These are phyloP conservation scores for Cladosporium halotolerans DNA, from an alignment of 2,329 filamentous ascomycete species.

Conservation along the genomic window DNA sequence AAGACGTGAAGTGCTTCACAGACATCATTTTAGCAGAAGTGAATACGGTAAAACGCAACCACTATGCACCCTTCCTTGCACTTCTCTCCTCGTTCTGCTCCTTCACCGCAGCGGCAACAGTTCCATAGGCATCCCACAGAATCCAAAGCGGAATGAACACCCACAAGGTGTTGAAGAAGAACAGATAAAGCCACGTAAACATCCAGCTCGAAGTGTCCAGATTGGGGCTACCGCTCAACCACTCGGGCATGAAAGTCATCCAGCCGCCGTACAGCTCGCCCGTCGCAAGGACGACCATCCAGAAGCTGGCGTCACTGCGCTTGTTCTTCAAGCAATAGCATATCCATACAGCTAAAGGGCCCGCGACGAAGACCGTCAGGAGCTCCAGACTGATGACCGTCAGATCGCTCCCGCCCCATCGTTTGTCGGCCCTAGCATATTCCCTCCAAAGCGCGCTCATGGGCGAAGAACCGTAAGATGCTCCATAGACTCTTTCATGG, in stretches of 20 bases:
- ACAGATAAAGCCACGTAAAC: slow-evolving; percentile 57
- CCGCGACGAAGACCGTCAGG: slow-evolving; percentile 54
- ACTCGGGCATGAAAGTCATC: slow-evolving; percentile 38
- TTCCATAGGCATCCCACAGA: slow-evolving; percentile 45
- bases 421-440: slow-evolving; percentile 57
- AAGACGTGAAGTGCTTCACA: background rate
- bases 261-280: slow-evolving; percentile 56
- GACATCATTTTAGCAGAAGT: background rate
- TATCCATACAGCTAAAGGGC: slow-evolving; percentile 52
- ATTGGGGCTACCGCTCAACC: slow-evolving; percentile 53
- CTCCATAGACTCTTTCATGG: slow-evolving; percentile 52
- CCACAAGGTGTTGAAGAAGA: slow-evolving; percentile 61
- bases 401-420: slow-evolving; percentile 55
- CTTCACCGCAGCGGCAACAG: slow-evolving; percentile 25
- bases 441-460: slow-evolving; percentile 57
- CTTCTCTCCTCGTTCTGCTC: slow-evolving; percentile 8
- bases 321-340: slow-evolving; percentile 42
- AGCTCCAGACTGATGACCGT: slow-evolving; percentile 55
- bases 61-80: slow-evolving; percentile 14
- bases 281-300: slow-evolving; percentile 54
- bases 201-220: slow-evolving; percentile 55
- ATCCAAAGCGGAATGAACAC: slow-evolving; percentile 55
- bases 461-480: slow-evolving; percentile 49
- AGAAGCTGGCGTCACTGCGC: slow-evolving; percentile 45
- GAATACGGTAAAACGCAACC: background rate